Percentiles rank a stretch among this genome's conserved stretches.
Conservation (phyloP, 495 filamentous ascomycete species). For the Bacidia gigantensis region DNA sequence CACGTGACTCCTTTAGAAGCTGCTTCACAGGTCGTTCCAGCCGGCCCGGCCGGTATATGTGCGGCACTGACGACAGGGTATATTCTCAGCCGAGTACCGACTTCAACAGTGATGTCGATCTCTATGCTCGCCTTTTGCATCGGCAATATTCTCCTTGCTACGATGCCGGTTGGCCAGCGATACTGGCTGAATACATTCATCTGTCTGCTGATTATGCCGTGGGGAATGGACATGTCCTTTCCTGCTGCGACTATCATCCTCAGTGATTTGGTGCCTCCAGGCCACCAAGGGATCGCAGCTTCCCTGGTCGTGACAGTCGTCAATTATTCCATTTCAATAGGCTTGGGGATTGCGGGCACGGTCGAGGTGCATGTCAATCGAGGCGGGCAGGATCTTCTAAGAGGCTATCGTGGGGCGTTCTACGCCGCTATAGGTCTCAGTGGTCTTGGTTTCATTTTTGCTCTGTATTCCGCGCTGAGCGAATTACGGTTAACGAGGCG, state of each 20-base stretch:
- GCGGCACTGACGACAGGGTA: constrained; percentile 32
- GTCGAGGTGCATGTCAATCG: constrained; percentile 41
- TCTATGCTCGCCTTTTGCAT: constrained; percentile 31
- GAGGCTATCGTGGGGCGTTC: constrained; percentile 27
- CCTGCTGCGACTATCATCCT: constrained; percentile 21
- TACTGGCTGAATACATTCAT: constrained; percentile 38
- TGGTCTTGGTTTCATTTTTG: constrained; percentile 27
- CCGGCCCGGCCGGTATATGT: constrained; percentile 25
- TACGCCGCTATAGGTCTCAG: constrained; percentile 29
- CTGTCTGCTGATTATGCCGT: constrained; percentile 32
- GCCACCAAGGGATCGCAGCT: constrained; percentile 38
- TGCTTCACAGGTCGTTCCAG: constrained; percentile 26
- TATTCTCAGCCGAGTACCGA: constrained; percentile 26
- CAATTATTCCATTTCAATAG: constrained; percentile 54
- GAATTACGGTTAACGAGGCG: neutral
- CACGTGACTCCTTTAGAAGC: constrained; percentile 25
- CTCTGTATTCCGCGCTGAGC: neutral
- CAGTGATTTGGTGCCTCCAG: constrained; percentile 26
- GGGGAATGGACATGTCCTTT: constrained; percentile 40
- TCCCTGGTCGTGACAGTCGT: constrained; percentile 50
- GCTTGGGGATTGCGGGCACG: constrained; percentile 51
- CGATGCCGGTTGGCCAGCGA: constrained; percentile 26
- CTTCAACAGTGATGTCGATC: constrained; percentile 37
- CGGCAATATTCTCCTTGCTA: constrained; percentile 26
- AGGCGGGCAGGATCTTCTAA: constrained; percentile 25